Conservation (phyloP, 2,329 filamentous ascomycete genomes). For the Colletotrichum spaethianum region DNA sequence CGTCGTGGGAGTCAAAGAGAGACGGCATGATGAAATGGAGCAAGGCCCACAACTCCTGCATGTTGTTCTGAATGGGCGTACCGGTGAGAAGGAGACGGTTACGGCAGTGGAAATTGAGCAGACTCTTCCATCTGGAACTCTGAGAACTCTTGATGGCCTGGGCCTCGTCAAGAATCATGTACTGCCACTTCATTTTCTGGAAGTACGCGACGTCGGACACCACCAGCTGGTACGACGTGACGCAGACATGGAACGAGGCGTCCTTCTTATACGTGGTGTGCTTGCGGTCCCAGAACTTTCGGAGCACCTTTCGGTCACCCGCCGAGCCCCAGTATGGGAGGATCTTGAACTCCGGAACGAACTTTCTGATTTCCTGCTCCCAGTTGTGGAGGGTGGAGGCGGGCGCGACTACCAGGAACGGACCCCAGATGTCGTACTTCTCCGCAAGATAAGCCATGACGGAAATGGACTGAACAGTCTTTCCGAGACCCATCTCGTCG, state of each 20-base stretch:
- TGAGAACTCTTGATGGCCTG: conserved; percentile 99
- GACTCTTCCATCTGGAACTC: conserved; percentile 96
- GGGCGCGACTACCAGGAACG: conserved; percentile 95
- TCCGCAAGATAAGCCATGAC: conserved; percentile 99
- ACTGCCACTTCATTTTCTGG: conserved; percentile 99
- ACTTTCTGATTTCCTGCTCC: conserved; percentile 97
- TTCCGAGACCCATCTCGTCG: conserved; percentile 99
- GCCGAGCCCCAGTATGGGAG: conserved; percentile 98
- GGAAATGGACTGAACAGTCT: conserved; percentile 98
- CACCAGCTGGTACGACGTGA: conserved; percentile 97
- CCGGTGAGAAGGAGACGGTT: conserved; percentile 95
- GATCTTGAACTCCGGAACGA: conserved; percentile 95
- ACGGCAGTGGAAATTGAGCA: conserved; percentile 94
- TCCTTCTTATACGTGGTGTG: conserved; percentile 96
- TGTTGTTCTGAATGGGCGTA: conserved; percentile 99
- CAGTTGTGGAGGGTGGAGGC: conserved; percentile 98
- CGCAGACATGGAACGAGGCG: conserved; percentile 93
- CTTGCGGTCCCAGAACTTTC: conserved; percentile 99
- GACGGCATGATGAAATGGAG: conserved; percentile 99
- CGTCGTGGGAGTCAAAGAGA: conserved; percentile 93
- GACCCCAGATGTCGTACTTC: conserved; percentile 98
- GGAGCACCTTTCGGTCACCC: conserved; percentile 92
- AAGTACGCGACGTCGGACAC: conserved; percentile 98
- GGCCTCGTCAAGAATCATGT: conserved; percentile 99
- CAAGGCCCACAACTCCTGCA: conserved; percentile 98